Conservation (phyloP, 2,329 filamentous ascomycete species). For the Scedosporium aurantiacum region DNA sequence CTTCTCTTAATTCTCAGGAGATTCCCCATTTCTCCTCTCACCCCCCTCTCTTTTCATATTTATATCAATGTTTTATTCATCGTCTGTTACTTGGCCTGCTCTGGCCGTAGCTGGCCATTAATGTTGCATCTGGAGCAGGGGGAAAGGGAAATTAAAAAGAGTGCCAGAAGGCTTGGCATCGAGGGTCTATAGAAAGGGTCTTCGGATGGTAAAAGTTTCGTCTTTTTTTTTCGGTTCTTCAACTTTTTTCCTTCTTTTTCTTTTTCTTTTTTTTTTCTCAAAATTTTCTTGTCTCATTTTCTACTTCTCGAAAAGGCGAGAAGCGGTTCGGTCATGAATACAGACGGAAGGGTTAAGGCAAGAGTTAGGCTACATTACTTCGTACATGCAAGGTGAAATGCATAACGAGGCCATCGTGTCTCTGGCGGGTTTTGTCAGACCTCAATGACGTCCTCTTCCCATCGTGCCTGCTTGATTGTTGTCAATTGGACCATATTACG, state of each 20-base stretch:
- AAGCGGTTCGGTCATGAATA: background rate
- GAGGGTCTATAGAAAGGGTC: slow-evolving; percentile 1
- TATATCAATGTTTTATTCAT: background rate
- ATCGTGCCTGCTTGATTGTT: background rate
- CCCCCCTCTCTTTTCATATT: background rate
- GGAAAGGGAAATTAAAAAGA: background rate
- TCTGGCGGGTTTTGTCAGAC: background rate
- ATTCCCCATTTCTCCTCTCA: background rate
- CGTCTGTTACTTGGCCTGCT: background rate
- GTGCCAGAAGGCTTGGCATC: background rate
- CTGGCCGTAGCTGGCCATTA: background rate
- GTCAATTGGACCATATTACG: background rate
- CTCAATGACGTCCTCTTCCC: background rate
- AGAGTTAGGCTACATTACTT: background rate
- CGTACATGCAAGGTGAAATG: background rate
- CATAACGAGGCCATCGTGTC: background rate
- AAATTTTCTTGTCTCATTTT: background rate
- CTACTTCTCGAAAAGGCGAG: background rate
- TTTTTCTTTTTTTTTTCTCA: background rate
- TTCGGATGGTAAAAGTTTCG: background rate
- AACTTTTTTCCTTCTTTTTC: background rate
- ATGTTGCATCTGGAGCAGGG: background rate
- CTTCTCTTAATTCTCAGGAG: background rate
- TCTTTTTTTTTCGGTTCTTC: background rate
- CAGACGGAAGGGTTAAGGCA: background rate